Percentiles rank a stretch among this genome's conserved stretches.
Conservation (phyloP, 305 asterid genomes). For the Fraxinus ornus region DNA sequence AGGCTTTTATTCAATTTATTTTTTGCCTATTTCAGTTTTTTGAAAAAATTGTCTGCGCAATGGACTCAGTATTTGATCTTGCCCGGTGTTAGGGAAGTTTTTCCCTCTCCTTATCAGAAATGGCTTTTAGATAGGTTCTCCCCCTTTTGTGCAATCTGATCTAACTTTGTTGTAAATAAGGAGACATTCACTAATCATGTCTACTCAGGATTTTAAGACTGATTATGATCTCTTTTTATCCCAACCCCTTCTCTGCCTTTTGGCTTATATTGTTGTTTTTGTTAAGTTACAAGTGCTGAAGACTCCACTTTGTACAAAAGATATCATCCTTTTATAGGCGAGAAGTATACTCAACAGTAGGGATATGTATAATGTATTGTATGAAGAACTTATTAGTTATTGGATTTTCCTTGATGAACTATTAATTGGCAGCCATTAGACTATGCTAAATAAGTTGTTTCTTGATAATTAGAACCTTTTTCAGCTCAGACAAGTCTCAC, state of each 20-base stretch:
- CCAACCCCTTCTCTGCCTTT: neutral
- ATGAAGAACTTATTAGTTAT: neutral
- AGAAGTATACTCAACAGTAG: slow-evolving; percentile 7
- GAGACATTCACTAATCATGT: neutral
- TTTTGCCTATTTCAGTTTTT: neutral
- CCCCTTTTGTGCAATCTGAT: neutral
- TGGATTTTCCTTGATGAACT: slow-evolving; percentile 6
- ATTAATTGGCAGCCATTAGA: slow-evolving; percentile 3
- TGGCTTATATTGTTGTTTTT: neutral
- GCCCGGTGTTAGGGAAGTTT: neutral
- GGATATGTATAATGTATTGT: neutral
- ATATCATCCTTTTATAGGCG: neutral
- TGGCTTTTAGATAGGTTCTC: neutral
- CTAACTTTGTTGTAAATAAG: neutral
- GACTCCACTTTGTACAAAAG: neutral
- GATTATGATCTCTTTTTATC: neutral
- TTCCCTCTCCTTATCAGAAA: neutral
- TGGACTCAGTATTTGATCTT: neutral
- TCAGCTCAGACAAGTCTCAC: slow-evolving; percentile 13
- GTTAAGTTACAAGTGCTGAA: neutral
- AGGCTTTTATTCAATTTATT: neutral
- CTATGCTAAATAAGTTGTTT: slow-evolving; percentile 14
- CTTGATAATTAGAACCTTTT: slow-evolving; percentile 1
- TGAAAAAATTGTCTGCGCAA: neutral
- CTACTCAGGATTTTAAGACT: neutral